Conservation (phyloP, 257 asterid genomes). For the Lithospermum erythrorhizon region DNA sequence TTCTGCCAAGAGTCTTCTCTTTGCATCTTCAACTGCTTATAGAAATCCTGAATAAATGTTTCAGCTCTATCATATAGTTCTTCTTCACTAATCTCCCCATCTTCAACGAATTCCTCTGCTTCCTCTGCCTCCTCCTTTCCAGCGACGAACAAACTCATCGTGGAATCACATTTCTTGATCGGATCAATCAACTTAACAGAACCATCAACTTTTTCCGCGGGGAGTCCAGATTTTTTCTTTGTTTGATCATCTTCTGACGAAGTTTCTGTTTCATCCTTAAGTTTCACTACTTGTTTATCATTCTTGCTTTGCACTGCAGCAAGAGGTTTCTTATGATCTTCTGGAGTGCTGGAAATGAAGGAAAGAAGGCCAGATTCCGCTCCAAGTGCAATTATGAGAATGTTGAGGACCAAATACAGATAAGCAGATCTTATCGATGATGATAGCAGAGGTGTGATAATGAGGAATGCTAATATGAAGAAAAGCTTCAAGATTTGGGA, state of each 20-base stretch:
- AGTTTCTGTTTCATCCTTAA: not conserved
- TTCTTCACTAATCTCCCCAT: conserved; percentile 23
- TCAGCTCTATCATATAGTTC: conserved; percentile 53
- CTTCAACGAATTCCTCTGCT: conserved; percentile 8
- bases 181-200: not conserved
- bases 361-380: conserved; percentile 58
- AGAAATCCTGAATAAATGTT: conserved; percentile 55
- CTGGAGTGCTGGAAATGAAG: conserved; percentile 23
- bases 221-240: conserved; percentile 5
- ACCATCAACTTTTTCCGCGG: conserved; percentile 15
- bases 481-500: conserved; percentile 30
- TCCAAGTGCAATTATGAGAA: conserved; percentile 43
- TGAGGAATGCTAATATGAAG: conserved; percentile 24
- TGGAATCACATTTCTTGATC: conserved; percentile 18
- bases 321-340: conserved; percentile 12
- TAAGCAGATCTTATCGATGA: conserved; percentile 34
- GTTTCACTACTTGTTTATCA: too few species aligned
- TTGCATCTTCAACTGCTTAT: conserved; percentile 56
- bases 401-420: conserved; percentile 41
- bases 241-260: not conserved
- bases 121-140: conserved; percentile 8
- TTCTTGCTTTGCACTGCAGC: too few species aligned
- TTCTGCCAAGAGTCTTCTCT: conserved; percentile 45
- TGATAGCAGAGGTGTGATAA: conserved; percentile 36
- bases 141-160: conserved; percentile 36